Evolutionary conservation across 305 asterid species (phyloP), one percentile per base, ranked within the genome.

Genomic region (Fraxinus baroniana): DNA sequence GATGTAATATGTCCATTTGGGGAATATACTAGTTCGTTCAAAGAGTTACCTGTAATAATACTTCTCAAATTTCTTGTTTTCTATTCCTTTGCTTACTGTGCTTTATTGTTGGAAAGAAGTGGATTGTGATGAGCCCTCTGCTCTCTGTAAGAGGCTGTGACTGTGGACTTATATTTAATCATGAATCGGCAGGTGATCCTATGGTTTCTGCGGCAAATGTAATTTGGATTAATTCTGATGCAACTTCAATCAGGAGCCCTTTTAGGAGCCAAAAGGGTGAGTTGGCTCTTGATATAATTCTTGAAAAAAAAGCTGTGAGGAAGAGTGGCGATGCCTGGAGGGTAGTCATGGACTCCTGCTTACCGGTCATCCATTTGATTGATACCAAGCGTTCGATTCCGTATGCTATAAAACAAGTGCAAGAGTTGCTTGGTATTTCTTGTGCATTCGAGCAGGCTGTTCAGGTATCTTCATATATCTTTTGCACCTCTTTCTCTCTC

Each of bases 391-490:
- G 98, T 44, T 91, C 98, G 13, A 89, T 90, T 55, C 99, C 98
- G 37, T 92, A 91, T 87, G 97, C 95, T 5, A 92, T 94, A 76
- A 96, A 96, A 85, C 97, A 96, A 92, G 95, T 96, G 75, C 93
- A 94, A 84, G 97, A 96, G 79, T 87, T 94, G 83, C 97, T 96
- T 85, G 99, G 99, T 73, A 92, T 96, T 79, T 93, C 99, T 82
- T 96, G 99, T 92, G 93, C 98, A 13, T 96, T 96, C 80, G 99
- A 96, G 92, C 99, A 94, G 88, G 98, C 97, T 86, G 97, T 96
- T 87, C 98, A 94, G 99, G 99, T 96, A 90, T 77, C 71, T 37
- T 30, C 73, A 28, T 22, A 64, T 12, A 20, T 22, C 72, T 64
- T 24, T 64, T 64, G 72, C 35, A 2, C 7, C 6, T 1, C 35